These are phyloP conservation scores for Beauveria asiatica DNA, from an alignment of 2,329 filamentous ascomycete genomes.

Conservation along the genomic window DNA sequence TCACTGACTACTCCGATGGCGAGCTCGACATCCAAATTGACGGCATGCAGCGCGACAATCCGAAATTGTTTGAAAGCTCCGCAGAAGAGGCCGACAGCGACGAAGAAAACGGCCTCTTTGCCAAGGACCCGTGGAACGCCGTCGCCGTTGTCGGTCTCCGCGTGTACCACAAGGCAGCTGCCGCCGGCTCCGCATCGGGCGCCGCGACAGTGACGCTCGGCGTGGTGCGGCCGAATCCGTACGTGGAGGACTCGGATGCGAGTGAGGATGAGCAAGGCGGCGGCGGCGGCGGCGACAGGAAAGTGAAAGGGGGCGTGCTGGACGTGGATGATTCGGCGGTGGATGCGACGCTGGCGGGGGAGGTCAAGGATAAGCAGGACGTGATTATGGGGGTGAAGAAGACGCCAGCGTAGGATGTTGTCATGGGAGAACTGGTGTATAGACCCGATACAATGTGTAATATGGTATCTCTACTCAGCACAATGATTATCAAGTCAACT, in stretches of 20 bases:
- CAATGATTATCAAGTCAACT: not conserved
- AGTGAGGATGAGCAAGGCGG: conserved; percentile 13
- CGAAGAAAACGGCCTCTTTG: conserved; percentile 31
- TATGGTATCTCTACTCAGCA: not conserved
- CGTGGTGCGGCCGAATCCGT: conserved; percentile 31
- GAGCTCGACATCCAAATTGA: conserved; percentile 28
- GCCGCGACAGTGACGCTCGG: conserved; percentile 26
- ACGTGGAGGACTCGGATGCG: conserved; percentile 12
- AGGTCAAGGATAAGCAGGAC: conserved; percentile 24
- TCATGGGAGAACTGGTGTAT: not conserved
- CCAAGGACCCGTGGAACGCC: conserved; percentile 54
- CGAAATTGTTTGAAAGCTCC: not conserved
- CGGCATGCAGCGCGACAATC: not conserved
- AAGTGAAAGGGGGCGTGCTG: conserved; percentile 24
- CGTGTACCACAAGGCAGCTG: conserved; percentile 44
- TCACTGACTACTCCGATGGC: conserved; percentile 32
- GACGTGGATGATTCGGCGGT: conserved; percentile 39
- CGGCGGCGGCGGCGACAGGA: conserved; percentile 10
- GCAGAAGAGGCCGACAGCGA: not conserved
- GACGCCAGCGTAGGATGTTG: not conserved
- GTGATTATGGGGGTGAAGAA: conserved; percentile 25
- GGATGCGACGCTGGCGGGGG: conserved; percentile 33
- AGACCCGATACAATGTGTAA: too few relatives aligned
- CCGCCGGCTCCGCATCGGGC: conserved; percentile 16
- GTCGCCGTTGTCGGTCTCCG: conserved; percentile 52